Conservation (phyloP, 2,329 filamentous ascomycete species). For the Sodiomyces alkalinus region DNA sequence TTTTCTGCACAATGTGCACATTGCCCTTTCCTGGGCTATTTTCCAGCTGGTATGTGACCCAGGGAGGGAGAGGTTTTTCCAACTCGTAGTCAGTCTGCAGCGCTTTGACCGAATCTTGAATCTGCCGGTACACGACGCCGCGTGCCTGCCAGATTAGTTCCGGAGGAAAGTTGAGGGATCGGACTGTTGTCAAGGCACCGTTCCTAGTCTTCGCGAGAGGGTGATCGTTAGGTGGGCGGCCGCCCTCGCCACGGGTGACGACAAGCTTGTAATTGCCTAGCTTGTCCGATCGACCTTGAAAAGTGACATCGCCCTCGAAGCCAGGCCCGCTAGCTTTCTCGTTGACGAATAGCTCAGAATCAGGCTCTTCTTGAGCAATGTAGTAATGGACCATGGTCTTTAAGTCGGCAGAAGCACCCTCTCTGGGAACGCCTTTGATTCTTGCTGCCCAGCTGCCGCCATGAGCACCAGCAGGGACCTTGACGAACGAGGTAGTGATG, state of each 20-base stretch:
- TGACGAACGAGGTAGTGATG: slow-evolving; percentile 86
- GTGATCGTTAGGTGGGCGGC: slow-evolving; percentile 50
- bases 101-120: slow-evolving; percentile 34
- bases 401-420: slow-evolving; percentile 49
- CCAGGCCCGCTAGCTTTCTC: slow-evolving; percentile 32
- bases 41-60: slow-evolving; percentile 67
- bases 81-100: slow-evolving; percentile 31
- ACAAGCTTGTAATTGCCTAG: slow-evolving; percentile 70
- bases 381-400: slow-evolving; percentile 75
- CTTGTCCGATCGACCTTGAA: slow-evolving; percentile 54
- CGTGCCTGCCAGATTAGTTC: slow-evolving; percentile 77
- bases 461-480: slow-evolving; percentile 70
- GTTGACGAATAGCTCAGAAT: slow-evolving; percentile 43
- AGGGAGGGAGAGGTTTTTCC: slow-evolving; percentile 63
- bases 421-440: slow-evolving; percentile 65
- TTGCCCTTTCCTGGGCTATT: slow-evolving; percentile 61
- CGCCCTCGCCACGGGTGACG: slow-evolving; percentile 53
- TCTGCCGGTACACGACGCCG: slow-evolving; percentile 39
- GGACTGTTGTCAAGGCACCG: slow-evolving; percentile 60
- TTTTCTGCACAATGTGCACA: slow-evolving; percentile 77
- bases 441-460: slow-evolving; percentile 87
- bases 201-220: slow-evolving; percentile 52
- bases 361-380: slow-evolving; percentile 61
- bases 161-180: slow-evolving; percentile 50
- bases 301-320: slow-evolving; percentile 44